Evolutionary conservation across 257 asterid species (phyloP).

Genomic region (Leonotis leonurus): DNA sequence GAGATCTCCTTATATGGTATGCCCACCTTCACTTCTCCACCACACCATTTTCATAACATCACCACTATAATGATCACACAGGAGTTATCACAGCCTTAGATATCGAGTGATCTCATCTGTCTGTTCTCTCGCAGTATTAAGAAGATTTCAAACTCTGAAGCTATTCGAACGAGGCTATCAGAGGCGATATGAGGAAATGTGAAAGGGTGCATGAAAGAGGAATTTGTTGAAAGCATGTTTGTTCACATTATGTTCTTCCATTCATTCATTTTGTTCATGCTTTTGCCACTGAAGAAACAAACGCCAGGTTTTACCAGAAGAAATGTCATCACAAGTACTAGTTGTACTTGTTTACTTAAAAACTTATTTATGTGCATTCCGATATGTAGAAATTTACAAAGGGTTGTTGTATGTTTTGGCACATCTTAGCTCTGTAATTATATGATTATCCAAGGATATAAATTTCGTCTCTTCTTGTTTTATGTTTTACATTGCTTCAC

Average conservation of each 20-base stretch:
- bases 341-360: too few species aligned
- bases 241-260: neutral
- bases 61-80: neutral
- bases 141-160: constrained; percentile 44
- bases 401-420: neutral
- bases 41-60: neutral
- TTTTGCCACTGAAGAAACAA: constrained; percentile 8
- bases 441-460: neutral
- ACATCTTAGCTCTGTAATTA: neutral
- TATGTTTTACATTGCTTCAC: neutral
- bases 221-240: neutral
- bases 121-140: constrained; percentile 43
- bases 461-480: neutral
- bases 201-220: neutral
- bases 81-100: neutral
- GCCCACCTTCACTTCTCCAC: too few species aligned
- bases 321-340: too few species aligned
- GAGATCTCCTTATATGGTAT: constrained; percentile 66
- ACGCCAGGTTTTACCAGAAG: too few species aligned
- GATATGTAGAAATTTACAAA: neutral
- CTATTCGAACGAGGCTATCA: constrained; percentile 42
- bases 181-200: constrained; percentile 37
- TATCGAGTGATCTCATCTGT: neutral
- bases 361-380: too few species aligned
- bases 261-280: neutral